Percentiles rank a stretch among this genome's conserved stretches.
phyloP scores from a whole-genome alignment of 805 yeast genomes.

The Yarrowia sp. region DNA sequence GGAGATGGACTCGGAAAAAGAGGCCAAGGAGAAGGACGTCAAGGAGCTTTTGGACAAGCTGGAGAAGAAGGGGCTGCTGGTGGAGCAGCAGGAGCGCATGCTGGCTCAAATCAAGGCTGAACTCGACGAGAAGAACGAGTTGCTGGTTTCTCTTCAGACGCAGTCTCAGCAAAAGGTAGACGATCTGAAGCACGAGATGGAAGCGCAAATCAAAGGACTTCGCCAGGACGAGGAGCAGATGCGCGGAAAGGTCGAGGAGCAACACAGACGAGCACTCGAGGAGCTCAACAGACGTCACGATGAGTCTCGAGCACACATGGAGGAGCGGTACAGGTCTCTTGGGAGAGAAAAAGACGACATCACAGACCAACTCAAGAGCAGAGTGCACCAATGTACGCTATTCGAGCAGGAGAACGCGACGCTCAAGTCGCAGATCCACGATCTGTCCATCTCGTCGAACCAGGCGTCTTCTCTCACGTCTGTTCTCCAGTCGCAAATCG shows the following conservation, averaged over 20 bases:
- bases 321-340: neutral
- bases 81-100: neutral
- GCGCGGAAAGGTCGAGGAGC: neutral
- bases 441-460: conserved; percentile 35
- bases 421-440: conserved; percentile 37
- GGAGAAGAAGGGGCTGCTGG: neutral
- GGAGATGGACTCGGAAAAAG: conserved; percentile 4
- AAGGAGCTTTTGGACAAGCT: neutral
- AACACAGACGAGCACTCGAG: neutral
- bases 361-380: neutral
- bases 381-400: neutral
- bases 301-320: neutral
- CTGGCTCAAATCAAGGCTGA: neutral
- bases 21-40: neutral
- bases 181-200: neutral
- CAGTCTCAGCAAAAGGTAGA: neutral
- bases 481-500: conserved; percentile 30
- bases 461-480: conserved; percentile 31
- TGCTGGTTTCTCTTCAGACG: neutral
- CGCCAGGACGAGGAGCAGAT: neutral
- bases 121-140: neutral
- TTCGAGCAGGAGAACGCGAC: conserved; percentile 2
- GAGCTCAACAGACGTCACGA: conserved; percentile 13
- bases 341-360: neutral
- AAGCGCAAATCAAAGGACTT: neutral